phyloP scores from a whole-genome alignment of 352 stramenopile genomes.

The Phytophthora aleatoria region DNA sequence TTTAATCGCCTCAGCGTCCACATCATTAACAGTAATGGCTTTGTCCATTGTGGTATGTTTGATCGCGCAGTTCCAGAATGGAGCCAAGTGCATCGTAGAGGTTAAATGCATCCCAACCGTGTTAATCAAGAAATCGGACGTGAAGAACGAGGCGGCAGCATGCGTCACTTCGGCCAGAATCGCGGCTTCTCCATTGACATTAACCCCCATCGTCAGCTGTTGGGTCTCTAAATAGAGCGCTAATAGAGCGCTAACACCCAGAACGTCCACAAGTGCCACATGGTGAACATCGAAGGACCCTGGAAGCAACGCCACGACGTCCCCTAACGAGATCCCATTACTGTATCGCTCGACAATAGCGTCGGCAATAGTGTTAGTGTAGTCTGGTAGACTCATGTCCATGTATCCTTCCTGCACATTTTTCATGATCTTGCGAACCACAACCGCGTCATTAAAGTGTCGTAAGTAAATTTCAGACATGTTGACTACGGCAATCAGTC shows the following conservation, averaged over 20 bases:
- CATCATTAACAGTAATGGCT: slow-evolving; percentile 23
- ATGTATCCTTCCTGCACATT: slow-evolving; percentile 42
- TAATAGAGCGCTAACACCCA: slow-evolving; percentile 30
- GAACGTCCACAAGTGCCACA: slow-evolving; percentile 36
- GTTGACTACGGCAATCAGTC: slow-evolving; percentile 33
- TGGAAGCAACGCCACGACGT: slow-evolving; percentile 32
- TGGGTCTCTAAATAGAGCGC: slow-evolving; percentile 33
- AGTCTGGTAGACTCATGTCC: slow-evolving; percentile 19
- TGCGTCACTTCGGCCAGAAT: slow-evolving; percentile 50
- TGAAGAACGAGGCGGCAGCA: slow-evolving; percentile 33
- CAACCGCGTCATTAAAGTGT: slow-evolving; percentile 37
- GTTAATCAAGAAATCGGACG: slow-evolving; percentile 40
- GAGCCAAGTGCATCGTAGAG: slow-evolving; percentile 39
- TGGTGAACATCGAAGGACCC: slow-evolving; percentile 28
- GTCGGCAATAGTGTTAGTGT: slow-evolving; percentile 30
- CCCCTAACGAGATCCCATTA: slow-evolving; percentile 29
- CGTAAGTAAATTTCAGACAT: slow-evolving; percentile 39
- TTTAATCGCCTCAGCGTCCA: slow-evolving; percentile 29
- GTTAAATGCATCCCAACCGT: slow-evolving; percentile 40
- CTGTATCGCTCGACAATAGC: slow-evolving; percentile 35
- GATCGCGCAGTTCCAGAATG: slow-evolving; percentile 55
- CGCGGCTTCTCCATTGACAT: slow-evolving; percentile 43
- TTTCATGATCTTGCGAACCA: slow-evolving; percentile 49
- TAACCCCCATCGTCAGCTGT: slow-evolving; percentile 41
- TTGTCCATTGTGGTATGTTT: slow-evolving; percentile 47